A percentile compares a stretch with the other conserved stretches of the same genome.
Conservation (phyloP, 805 yeast species). For the Metschnikowia borealis region DNA sequence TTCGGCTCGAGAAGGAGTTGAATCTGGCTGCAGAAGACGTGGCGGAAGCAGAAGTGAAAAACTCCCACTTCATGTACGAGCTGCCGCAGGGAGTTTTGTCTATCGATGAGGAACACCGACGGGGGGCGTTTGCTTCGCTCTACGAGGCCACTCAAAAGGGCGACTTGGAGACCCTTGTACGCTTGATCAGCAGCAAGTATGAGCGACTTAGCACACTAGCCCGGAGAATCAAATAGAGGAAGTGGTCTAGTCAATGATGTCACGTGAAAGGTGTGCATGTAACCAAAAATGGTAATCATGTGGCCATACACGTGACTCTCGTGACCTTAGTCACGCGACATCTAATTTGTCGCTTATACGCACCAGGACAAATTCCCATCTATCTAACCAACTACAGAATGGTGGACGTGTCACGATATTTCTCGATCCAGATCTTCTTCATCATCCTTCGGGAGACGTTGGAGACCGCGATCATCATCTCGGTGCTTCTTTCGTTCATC, state of each 20-base stretch:
- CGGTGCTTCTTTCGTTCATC: slow-evolving; percentile 67
- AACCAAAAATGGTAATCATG: no score
- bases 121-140: slow-evolving; percentile 16
- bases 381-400: slow-evolving; percentile 1
- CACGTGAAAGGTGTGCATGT: no score
- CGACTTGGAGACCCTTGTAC: slow-evolving; percentile 9
- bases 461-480: slow-evolving; percentile 72
- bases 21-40: slow-evolving; percentile 15
- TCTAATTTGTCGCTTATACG: no score
- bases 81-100: slow-evolving; percentile 4
- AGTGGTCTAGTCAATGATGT: not conserved
- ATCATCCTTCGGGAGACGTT: slow-evolving; percentile 70
- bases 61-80: slow-evolving; percentile 14
- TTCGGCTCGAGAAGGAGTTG: slow-evolving; percentile 34
- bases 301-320: not conserved
- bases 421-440: slow-evolving; percentile 71
- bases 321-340: not conserved
- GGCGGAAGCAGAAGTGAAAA: slow-evolving; percentile 6
- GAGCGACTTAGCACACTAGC: slow-evolving; percentile 13
- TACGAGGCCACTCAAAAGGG: slow-evolving; percentile 14
- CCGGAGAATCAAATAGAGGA: slow-evolving; percentile 6
- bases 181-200: slow-evolving; percentile 11
- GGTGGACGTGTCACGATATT: slow-evolving; percentile 28
- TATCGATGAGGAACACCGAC: not conserved
- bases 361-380: not conserved